phyloP scores from a whole-genome alignment of 441 rosid genomes.

The Pelargonium citronellum region DNA sequence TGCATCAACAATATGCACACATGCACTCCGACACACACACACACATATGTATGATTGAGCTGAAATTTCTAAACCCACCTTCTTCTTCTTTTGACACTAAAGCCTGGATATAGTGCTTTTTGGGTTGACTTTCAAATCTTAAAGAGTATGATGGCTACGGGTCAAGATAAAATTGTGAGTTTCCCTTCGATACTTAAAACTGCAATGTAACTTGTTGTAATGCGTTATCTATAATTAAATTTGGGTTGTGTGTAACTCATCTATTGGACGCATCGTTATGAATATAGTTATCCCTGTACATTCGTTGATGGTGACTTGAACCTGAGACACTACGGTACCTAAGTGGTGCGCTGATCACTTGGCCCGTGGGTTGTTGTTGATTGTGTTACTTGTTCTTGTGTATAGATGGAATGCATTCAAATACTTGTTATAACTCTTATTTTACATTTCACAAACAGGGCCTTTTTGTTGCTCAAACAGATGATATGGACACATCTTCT shows the following conservation, averaged over 20 bases:
- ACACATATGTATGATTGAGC: not conserved
- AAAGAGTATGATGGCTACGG: not conserved
- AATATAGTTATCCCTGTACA: not conserved
- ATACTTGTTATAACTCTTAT: not conserved
- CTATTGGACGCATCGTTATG: not conserved
- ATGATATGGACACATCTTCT: constrained; percentile 5
- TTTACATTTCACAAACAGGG: not conserved
- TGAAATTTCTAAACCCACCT: not conserved
- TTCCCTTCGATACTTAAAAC: not conserved
- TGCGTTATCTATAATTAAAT: not conserved
- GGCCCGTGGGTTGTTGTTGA: no score
- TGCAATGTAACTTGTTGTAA: not conserved
- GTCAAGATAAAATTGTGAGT: constrained; percentile 2
- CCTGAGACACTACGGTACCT: no score
- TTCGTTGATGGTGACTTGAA: not conserved
- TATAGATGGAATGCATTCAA: not conserved
- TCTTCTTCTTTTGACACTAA: not conserved
- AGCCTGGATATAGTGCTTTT: constrained; percentile 6
- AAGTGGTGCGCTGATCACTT: no score
- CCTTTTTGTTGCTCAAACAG: not conserved
- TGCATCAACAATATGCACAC: not conserved
- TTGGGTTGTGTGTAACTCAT: not conserved
- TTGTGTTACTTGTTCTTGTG: not conserved
- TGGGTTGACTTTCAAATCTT: not conserved
- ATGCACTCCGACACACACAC: not conserved